Conservation (phyloP, 192 early-diverging fungal genomes). For the Bifiguratus adelaidae region DNA sequence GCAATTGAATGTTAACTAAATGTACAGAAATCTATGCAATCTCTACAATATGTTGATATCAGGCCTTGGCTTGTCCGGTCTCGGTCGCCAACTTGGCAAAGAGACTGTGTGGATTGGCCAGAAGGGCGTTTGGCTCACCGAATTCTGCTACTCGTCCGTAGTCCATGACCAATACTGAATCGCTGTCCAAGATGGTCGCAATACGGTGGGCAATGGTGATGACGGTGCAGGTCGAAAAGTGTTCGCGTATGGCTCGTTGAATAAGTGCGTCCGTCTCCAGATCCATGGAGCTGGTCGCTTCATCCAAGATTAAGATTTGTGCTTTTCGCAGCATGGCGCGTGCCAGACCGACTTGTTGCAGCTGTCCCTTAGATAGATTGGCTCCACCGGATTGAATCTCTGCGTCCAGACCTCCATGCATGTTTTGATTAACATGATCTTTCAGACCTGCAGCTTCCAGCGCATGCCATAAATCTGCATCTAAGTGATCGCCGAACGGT, state of each 20-base stretch:
- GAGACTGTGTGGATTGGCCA: constrained; percentile 25
- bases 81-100: constrained; percentile 31
- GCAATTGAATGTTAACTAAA: no score
- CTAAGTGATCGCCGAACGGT: constrained; percentile 47
- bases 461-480: constrained; percentile 56
- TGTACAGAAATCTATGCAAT: no score
- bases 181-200: constrained; percentile 41
- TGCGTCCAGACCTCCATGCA: constrained; percentile 27
- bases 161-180: constrained; percentile 37
- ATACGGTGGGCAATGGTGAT: constrained; percentile 56
- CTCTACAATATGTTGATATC: no score
- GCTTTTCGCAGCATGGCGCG: constrained; percentile 40
- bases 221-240: constrained; percentile 42
- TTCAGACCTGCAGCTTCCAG: constrained; percentile 34
- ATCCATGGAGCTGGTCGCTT: constrained; percentile 46
- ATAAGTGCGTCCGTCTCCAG: constrained; percentile 31
- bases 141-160: constrained; percentile 34
- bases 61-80: constrained; percentile 25
- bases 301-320: constrained; percentile 57
- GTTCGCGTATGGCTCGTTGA: constrained; percentile 36
- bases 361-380: constrained; percentile 46
- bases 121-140: constrained; percentile 44
- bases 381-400: constrained; percentile 33
- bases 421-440: constrained; percentile 21
- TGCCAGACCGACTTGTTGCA: constrained; percentile 47